These are phyloP conservation scores for Nakazawaea sp. DNA, from an alignment of 805 yeast genomes.

Conservation along the genomic window DNA sequence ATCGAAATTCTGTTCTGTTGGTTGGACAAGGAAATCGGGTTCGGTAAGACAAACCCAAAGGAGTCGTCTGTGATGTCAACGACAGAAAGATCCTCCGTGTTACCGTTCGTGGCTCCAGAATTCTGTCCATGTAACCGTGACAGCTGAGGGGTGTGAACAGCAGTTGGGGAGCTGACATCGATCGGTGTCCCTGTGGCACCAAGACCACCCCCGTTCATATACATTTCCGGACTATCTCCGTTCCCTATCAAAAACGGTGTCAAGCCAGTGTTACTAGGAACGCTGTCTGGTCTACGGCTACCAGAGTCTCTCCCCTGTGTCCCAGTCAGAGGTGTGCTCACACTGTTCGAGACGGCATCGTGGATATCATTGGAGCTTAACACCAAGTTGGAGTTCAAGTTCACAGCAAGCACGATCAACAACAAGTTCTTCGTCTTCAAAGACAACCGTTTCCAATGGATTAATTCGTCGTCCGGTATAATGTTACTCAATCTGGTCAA, in stretches of 20 bases:
- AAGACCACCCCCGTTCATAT: slow-evolving; percentile 5
- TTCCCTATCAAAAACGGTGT: slow-evolving; percentile 10
- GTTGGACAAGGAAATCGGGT: slow-evolving; percentile 60
- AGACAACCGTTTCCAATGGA: slow-evolving; percentile 73
- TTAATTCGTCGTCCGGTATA: slow-evolving; percentile 74
- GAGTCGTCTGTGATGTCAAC: slow-evolving; percentile 44
- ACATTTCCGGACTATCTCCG: slow-evolving; percentile 12
- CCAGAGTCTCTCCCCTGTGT: neutral
- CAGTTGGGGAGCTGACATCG: slow-evolving; percentile 10
- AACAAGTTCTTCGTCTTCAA: slow-evolving; percentile 48
- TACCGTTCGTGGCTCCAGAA: neutral
- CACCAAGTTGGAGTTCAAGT: slow-evolving; percentile 42
- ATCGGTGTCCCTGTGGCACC: slow-evolving; percentile 5
- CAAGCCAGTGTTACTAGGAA: slow-evolving; percentile 7
- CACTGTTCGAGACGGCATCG: neutral
- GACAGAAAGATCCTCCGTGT: slow-evolving; percentile 21
- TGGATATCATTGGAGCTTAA: slow-evolving; percentile 8
- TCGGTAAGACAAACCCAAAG: slow-evolving; percentile 50
- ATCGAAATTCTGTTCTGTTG: slow-evolving; percentile 67
- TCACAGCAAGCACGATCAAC: slow-evolving; percentile 64
- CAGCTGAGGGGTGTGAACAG: slow-evolving; percentile 1
- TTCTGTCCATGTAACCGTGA: neutral
- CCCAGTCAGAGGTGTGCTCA: neutral
- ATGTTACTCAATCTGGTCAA: slow-evolving; percentile 66
- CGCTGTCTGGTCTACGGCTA: slow-evolving; percentile 1